Evolutionary conservation across 345 rosid species (phyloP), one percentile per base, ranked within the genome.

Genomic region (Gossypium stocksii): DNA sequence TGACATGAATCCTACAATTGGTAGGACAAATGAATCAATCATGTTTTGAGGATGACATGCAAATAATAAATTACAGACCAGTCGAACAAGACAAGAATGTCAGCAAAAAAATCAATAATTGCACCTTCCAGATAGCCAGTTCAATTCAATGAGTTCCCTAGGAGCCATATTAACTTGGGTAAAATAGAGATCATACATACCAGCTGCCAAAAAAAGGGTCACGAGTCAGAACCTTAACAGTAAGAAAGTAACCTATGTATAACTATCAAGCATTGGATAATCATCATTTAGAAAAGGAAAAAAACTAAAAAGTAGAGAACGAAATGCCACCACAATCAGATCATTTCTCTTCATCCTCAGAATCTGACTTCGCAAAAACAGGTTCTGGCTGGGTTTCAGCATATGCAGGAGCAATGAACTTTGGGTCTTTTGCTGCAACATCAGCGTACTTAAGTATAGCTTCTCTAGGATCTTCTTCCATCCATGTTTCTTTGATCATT

Each of bases 381-480:
- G 99, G 78, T 69, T 89, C 82, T 44, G 99, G 99, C 78, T 93
- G 99, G 20, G 98, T 91, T 71, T 89, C 75, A n/a, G 91, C 86
- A 77, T 95, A 95, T 64, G 99, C 99, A 69, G 97, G 99, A 68
- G 99, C 99, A 73, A 94, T 93, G 82, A 77, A 95, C 84, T 91
- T 91, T 0, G 99, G 98, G 54, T 95, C 97, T 74, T 90, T 93
- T 3, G 85, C 94, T 14, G 99, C 99, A 72, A 67, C 98, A 9
- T 95, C 98, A 74, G 99, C 98, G 64, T 86, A 89, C 80, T 93
- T 95, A 79, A 93, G 79, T 74, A 95, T 95, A 22, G 99, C 99
- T 85, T 93, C 99, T 79, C 99, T 89, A 56, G 98, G 98, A 85
- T 95, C 99, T 86, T 93, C 98, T 41, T 95, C 98, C 98, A 95